Base-by-base conservation (phyloP, 2,329 filamentous ascomycete genomes). In the Aspergillus costaricaensis region DNA sequence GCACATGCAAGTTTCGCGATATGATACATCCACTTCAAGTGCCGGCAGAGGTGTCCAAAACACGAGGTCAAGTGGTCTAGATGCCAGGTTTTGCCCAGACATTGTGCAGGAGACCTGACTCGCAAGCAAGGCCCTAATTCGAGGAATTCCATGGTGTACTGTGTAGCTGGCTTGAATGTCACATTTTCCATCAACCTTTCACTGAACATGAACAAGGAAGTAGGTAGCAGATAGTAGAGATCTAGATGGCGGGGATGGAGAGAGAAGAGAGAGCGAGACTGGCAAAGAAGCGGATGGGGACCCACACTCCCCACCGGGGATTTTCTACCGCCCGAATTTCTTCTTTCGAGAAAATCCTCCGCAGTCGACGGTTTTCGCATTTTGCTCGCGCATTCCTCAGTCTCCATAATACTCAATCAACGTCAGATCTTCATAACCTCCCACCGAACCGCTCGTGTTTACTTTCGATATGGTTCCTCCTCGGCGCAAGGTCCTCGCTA, bases 401-500 rank as follows among this genome's bases (percentile, higher is more conserved):
- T 30, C n/a, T 30, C 47, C 8, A 4, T 2, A 8, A 2, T 30
- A 15, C 5, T 17, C 47, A 30, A 17, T 4, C 25, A 27, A 21
- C n/a, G 3, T 30, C 4, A 19, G 7, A 32, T 0, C 3, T 3
- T 32, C 47, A 10, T 27, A n/a, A 17, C 15, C n/a, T 12, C 17
- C 8, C n/a, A 19, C 27, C 1, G 25, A 17, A 14, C 5, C 23
- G 1, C 8, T 27, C 12, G 23, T 9, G 12, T 27, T 8, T 41
- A 38, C 30, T 5, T 38, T 49, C 19, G 58, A 17, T 12, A 93
- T 93, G 90, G 86, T 82, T 25, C 88, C 87, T 61, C 87, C 90
- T 60, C 93, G 92, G 79, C 88, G 92, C 67, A 89, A 87, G 68
- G 80, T 95, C 57, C 85, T 89, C 59, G 91, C 91, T 19, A 91